Evolutionary conservation across 352 stramenopile species (phyloP), one percentile per base, ranked within the genome.

Genomic region (Plasmopara muralis): DNA sequence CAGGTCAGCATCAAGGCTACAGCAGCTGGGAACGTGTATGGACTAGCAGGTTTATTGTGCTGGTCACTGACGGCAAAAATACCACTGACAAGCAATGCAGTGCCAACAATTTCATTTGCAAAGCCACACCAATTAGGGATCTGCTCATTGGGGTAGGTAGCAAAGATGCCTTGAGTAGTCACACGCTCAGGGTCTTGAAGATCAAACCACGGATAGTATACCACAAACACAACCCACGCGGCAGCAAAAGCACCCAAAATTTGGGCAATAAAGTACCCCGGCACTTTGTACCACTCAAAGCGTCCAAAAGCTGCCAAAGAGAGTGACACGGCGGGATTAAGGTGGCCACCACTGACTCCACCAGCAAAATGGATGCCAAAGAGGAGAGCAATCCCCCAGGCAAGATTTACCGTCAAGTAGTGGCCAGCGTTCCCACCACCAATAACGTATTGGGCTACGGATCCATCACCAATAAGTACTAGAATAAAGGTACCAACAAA

Each of bases 401-500:
- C 72, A 30, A 87, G 53, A 43, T 70, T 83, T 34, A 81, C 56
- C 5, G 59, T 68, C 33, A 74, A 45, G 58, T 82, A 85, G 39
- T 77, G 73, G 18, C 74, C 77, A 28, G 67, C 72, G 47, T 53
- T 60, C 2, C 66, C 68, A 5, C 68, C 52, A 15, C 69, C 72
- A 5, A 87, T 62, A 31, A 72, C 62, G 16, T 77, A 72, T 53
- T 87, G 72, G 16, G 73, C 68, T 29, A 83, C 77, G 15, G 76
- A 77, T 9, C 72, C 77, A 18, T 78, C 64, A 13, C 74, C 77
- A 52, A 87, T 84, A 15, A 67, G 59, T 37, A 87, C 65, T 16
- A 88, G 57, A 42, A 85, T 71, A 43, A 88, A 83, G 9, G 72
- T 83, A 20, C 70, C 72, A 20, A 88, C 60, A 55, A 83, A 84